Conservation (phyloP, 148 eudicot genomes). For the Gaultheria prostrata region DNA sequence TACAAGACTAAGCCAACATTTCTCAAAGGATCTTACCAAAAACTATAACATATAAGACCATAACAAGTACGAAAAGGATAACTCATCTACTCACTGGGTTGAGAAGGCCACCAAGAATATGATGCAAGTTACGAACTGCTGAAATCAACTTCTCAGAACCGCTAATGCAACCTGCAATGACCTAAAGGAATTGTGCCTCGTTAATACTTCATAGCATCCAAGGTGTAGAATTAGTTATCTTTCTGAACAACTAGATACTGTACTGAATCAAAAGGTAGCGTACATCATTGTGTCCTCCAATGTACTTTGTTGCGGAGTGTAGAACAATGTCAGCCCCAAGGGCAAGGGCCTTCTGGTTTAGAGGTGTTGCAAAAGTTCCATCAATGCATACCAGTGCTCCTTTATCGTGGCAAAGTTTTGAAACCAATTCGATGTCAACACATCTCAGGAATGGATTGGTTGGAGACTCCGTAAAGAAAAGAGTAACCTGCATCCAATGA, state of each 20-base stretch:
- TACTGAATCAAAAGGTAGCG: neutral
- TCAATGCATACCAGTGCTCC: conserved; percentile 80
- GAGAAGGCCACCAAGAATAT: conserved; percentile 76
- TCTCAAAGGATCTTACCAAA: neutral
- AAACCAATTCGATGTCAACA: conserved; percentile 75
- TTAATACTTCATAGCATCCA: neutral
- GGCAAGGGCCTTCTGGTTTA: conserved; percentile 83
- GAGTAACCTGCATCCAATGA: conserved; percentile 35
- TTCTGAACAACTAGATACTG: neutral
- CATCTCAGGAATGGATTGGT: conserved; percentile 85
- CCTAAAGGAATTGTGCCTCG: conserved; percentile 37
- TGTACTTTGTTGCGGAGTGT: conserved; percentile 72
- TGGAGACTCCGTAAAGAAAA: conserved; percentile 85
- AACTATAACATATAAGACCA: neutral
- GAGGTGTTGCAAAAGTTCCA: conserved; percentile 84
- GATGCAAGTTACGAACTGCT: conserved; percentile 60
- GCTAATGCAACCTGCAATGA: conserved; percentile 78
- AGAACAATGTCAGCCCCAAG: conserved; percentile 76
- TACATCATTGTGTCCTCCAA: conserved; percentile 84
- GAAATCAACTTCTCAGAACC: conserved; percentile 60
- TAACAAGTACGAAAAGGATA: neutral
- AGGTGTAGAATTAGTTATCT: neutral
- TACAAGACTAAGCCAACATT: neutral
- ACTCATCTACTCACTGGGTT: conserved; percentile 60
- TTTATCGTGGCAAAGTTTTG: conserved; percentile 73